Conservation (phyloP, 768 basidiomycete genomes). For the Amanita jacksonii region DNA sequence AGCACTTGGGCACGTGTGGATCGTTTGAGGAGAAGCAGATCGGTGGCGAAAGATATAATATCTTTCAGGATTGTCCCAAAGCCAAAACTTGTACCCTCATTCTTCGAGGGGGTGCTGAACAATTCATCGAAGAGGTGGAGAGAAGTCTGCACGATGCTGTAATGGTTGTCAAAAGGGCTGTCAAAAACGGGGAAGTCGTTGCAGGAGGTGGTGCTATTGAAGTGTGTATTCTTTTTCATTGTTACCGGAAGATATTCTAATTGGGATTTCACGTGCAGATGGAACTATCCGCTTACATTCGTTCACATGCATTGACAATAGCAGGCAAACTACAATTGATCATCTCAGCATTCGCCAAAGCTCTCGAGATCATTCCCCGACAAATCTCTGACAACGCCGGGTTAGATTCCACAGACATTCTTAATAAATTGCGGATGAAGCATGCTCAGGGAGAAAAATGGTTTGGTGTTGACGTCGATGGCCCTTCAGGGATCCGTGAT, state of each 20-base stretch:
- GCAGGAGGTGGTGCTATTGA: slow-evolving; percentile 97
- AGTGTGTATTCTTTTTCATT: too few relatives aligned
- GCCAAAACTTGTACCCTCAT: slow-evolving; percentile 94
- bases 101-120: slow-evolving; percentile 93
- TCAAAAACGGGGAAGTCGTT: slow-evolving; percentile 92
- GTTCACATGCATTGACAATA: slow-evolving; percentile 84
- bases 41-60: slow-evolving; percentile 92
- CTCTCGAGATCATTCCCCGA: slow-evolving; percentile 93
- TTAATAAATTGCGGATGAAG: slow-evolving; percentile 96
- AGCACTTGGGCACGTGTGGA: slow-evolving; percentile 93
- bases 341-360: slow-evolving; percentile 92
- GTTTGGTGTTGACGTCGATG: slow-evolving; percentile 94
- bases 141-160: slow-evolving; percentile 96
- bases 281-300: slow-evolving; percentile 93
- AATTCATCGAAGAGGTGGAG: slow-evolving; percentile 98
- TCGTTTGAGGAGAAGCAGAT: slow-evolving; percentile 91
- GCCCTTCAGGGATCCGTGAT: slow-evolving; percentile 78
- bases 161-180: slow-evolving; percentile 98
- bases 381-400: slow-evolving; percentile 99
- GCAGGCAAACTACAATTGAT: slow-evolving; percentile 94
- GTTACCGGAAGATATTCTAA: too few relatives aligned
- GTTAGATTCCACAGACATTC: slow-evolving; percentile 90
- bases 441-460: slow-evolving; percentile 84
- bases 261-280: slow-evolving; percentile 67
- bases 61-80: slow-evolving; percentile 88